Evolutionary conservation across 306 rosid species (phyloP), one percentile per base, ranked within the genome.

Genomic region (Vigna trinervia): DNA sequence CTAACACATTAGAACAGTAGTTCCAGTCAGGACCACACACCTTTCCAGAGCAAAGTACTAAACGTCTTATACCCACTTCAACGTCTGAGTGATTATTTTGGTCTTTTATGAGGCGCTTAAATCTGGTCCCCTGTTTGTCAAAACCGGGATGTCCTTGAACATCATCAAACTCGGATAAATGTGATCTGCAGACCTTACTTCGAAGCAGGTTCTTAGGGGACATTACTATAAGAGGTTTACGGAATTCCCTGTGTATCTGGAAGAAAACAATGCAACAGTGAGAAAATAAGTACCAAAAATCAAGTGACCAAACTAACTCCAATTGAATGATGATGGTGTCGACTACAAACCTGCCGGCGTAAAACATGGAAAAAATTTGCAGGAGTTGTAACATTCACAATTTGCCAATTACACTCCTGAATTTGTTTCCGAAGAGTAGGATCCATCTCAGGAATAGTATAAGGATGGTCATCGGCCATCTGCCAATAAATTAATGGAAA

Each of bases 381-480:
- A 8, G 97, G 98, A 77, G 98, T 92, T 26, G 98, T 95, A 54
- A 92, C 96, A 77, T 89, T 95, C 71, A 91, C 98, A 69, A 95
- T 72, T 87, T 95, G 97, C 98, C 89, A 88, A 78, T 95, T 95
- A 83, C 97, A 90, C 73, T 92, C 93, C 83, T 95, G 97, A 89
- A 95, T 95, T 89, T 95, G 97, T 75, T 82, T 95, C 67, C 97
- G 80, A 28, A 89, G 93, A 66, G 98, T 95, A 15, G 96, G 79
- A 78, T 95, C 98, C 98, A 95, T 95, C 86, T 90, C 98, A 54
- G 98, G 98, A 77, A 95, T 90, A 78, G 90, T 76, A 78, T 73
- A 89, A 61, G 97, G 97, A 73, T 90, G 87, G 77, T 92, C 97
- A 69, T 92, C 97, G 68, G 97, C 93, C 97, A 95, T 95, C 97